Evolutionary conservation across 768 basidiomycete species (phyloP), one percentile per base, ranked within the genome.

Genomic region (Gymnopilus dilepis): DNA sequence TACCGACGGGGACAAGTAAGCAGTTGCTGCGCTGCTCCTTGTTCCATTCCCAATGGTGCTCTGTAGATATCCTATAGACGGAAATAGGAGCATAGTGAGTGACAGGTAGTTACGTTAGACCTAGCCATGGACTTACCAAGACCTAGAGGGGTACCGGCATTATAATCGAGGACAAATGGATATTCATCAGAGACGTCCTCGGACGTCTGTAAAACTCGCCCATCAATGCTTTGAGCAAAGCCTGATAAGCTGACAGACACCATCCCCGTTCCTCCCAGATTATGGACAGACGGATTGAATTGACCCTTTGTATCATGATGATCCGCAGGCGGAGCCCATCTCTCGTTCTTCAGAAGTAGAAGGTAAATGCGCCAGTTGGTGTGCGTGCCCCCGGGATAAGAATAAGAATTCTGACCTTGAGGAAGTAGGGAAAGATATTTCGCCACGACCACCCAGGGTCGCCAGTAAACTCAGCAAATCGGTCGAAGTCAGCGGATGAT

Each of bases 101-200:
- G n/a, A n/a, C n/a, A n/a, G n/a, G n/a, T n/a, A n/a, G 3, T 37
- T 15, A 37, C 8, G 15, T 9, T 37, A 26, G 40, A 53, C 43
- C 11, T 17, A 34, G 0, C n/a, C 6, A 19, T 21, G n/a, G 17
- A 15, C 57, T 8, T 45, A 72, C 75, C 73, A 30, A 76, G 58
- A 9, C 76, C 76, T 1, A 78, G 65, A 5, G 72, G 56, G 17
- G 67, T 66, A 0, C 77, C 77, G 12, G 69, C 69, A 45, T 73
- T 74, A 40, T 67, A 68, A 31, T 64, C 63, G 4, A 52, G 48
- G 43, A 76, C 74, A 67, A 73, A 81, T 0, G 75, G 69, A 59
- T 78, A 82, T 33, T 73, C 69, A 1, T 50, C 45, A 0, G 63
- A 38, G 7, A 72, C 48, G 43, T 74, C 62, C 12, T 62, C 26